Conservation (phyloP, 2,329 filamentous ascomycete genomes). For the Stemphylium beticola region DNA sequence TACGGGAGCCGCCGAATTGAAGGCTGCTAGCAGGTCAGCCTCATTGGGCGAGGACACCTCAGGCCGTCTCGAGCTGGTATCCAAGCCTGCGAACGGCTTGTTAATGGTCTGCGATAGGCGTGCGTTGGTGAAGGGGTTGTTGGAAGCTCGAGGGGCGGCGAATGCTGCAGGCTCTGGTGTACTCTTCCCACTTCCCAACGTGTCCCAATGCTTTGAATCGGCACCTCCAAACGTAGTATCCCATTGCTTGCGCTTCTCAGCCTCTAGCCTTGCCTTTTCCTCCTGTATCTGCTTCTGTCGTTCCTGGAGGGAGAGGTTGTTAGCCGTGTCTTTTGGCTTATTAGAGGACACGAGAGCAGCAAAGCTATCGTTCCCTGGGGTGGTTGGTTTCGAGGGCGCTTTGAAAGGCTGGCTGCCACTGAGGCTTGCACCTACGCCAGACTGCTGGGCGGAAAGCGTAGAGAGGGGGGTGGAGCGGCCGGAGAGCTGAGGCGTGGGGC, state of each 20-base stretch:
- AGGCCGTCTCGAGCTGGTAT: constrained; percentile 40
- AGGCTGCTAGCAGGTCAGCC: constrained; percentile 67
- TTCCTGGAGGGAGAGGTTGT: constrained; percentile 72
- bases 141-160: constrained; percentile 29
- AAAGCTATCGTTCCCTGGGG: constrained; percentile 71
- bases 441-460: constrained; percentile 47
- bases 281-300: constrained; percentile 75
- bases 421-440: constrained; percentile 45
- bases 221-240: constrained; percentile 76
- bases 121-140: constrained; percentile 31
- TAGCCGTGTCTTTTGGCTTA: constrained; percentile 61
- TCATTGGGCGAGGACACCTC: constrained; percentile 50
- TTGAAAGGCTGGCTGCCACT: constrained; percentile 51
- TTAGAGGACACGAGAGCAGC: constrained; percentile 74
- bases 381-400: constrained; percentile 59
- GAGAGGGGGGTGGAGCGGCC: constrained; percentile 49
- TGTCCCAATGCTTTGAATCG: constrained; percentile 76
- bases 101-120: constrained; percentile 47
- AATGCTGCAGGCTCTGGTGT: constrained; percentile 51
- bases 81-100: constrained; percentile 47
- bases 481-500: constrained; percentile 48
- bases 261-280: constrained; percentile 77
- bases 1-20: constrained; percentile 64
- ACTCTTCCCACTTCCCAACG: constrained; percentile 63
- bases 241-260: constrained; percentile 72